Percentiles rank a stretch among this genome's conserved stretches.
Conservation (phyloP, 2,329 filamentous ascomycete species). For the Ophiosphaerella herpotricha region DNA sequence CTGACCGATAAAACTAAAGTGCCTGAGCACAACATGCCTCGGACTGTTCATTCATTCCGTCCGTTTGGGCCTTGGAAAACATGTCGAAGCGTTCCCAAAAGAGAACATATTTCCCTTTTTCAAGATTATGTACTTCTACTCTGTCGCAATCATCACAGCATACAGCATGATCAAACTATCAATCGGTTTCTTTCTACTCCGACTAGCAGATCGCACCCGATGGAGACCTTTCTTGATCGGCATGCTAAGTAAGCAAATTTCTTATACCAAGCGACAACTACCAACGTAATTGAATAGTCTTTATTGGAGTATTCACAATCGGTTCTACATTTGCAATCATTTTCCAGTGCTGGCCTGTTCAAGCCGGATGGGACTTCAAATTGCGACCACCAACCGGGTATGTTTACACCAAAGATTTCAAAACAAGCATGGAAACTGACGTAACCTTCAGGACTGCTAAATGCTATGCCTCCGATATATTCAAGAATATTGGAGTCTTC, state of each 20-base stretch:
- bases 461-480: constrained; percentile 45
- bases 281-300: constrained; percentile 4
- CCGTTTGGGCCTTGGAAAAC: constrained; percentile 53
- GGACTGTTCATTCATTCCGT: constrained; percentile 21
- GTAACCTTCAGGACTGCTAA: constrained; percentile 14
- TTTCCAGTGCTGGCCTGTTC: constrained; percentile 45
- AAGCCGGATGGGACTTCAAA: constrained; percentile 49
- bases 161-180: constrained; percentile 56
- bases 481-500: constrained; percentile 52
- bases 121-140: constrained; percentile 51
- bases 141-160: constrained; percentile 52
- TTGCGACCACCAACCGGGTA: constrained; percentile 28
- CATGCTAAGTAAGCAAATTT: constrained; percentile 45
- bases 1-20: constrained; percentile 6
- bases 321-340: constrained; percentile 28
- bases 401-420: background rate
- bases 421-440: background rate
- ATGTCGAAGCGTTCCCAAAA: constrained; percentile 41
- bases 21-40: constrained; percentile 18
- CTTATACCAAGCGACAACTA: background rate
- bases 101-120: constrained; percentile 41
- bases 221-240: constrained; percentile 48
- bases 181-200: constrained; percentile 53
- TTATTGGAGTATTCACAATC: constrained; percentile 31
- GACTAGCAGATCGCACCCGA: constrained; percentile 42